Conservation (phyloP, 306 rosid genomes). For the Sechiopsis laciniata region DNA sequence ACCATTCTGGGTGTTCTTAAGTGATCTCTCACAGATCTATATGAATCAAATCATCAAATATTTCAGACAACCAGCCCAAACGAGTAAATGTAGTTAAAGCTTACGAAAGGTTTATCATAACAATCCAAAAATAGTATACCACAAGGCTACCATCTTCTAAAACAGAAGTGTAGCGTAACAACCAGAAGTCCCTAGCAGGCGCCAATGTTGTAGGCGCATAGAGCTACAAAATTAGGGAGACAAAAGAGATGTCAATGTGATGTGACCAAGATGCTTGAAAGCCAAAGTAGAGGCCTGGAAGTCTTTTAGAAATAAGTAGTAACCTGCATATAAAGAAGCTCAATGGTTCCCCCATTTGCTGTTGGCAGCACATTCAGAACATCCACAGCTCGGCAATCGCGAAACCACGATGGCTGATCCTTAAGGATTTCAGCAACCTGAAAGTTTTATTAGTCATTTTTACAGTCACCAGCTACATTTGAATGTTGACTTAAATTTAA, state of each 20-base stretch:
- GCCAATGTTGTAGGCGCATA: slow-evolving; percentile 91
- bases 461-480: slow-evolving; percentile 20
- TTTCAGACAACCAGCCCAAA: slow-evolving; percentile 1
- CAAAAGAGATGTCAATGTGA: not conserved
- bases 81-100: not conserved
- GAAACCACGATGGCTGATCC: slow-evolving; percentile 91
- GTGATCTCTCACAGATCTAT: slow-evolving; percentile 89
- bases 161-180: slow-evolving; percentile 91
- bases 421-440: slow-evolving; percentile 99
- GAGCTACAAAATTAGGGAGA: slow-evolving; percentile 41
- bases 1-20: slow-evolving; percentile 90
- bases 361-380: slow-evolving; percentile 89
- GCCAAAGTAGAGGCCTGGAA: slow-evolving; percentile 8
- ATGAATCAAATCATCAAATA: slow-evolving; percentile 14
- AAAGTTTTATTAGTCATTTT: slow-evolving; percentile 24
- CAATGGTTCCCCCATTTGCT: slow-evolving; percentile 94
- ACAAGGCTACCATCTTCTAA: slow-evolving; percentile 95
- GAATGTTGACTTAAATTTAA: slow-evolving; percentile 13
- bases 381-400: slow-evolving; percentile 99
- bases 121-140: slow-evolving; percentile 35
- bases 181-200: slow-evolving; percentile 95
- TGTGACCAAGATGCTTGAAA: slow-evolving; percentile 2
- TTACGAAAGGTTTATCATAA: not conserved
- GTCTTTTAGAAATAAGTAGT: not conserved
- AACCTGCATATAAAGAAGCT: slow-evolving; percentile 99